Conservation (phyloP, 2,329 filamentous ascomycete species). For the Curvularia sp. region DNA sequence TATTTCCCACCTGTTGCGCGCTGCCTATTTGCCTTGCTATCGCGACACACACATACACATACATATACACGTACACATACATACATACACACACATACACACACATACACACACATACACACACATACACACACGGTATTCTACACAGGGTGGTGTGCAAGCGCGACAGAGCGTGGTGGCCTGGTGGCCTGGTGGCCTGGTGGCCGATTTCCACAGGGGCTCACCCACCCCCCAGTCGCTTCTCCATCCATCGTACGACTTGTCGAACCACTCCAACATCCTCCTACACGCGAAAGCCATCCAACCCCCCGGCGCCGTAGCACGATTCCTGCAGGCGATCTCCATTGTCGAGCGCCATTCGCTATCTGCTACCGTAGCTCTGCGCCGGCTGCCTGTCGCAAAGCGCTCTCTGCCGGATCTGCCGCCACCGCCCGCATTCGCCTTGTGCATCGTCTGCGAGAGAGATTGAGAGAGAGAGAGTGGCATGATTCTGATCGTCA, state of each 20-base stretch:
- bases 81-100: not conserved
- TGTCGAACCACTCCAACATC: slow-evolving; percentile 16
- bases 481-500: slow-evolving; percentile 23
- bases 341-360: not conserved
- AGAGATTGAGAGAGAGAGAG: slow-evolving; percentile 8
- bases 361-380: slow-evolving; percentile 1
- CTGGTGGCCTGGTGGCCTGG: not conserved
- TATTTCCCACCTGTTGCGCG: not conserved
- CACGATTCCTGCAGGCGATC: slow-evolving; percentile 12
- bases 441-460: slow-evolving; percentile 9
- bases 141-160: not conserved
- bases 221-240: slow-evolving; percentile 11
- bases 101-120: not conserved
- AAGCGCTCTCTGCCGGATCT: slow-evolving; percentile 5
- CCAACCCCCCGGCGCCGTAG: slow-evolving; percentile 15
- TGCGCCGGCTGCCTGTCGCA: slow-evolving; percentile 12
- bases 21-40: not conserved
- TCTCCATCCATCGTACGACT: slow-evolving; percentile 19
- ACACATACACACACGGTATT: not conserved
- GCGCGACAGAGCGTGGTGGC: not conserved
- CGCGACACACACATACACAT: not conserved
- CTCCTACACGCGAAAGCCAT: slow-evolving; percentile 14
- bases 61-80: not conserved
- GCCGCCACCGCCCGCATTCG: slow-evolving; percentile 10
- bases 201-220: slow-evolving; percentile 2